A percentile compares a stretch with the other conserved stretches of the same genome.
Evolutionary conservation across 2,329 filamentous ascomycete genomes (phyloP).

Genomic region (Xylariales sp.): DNA sequence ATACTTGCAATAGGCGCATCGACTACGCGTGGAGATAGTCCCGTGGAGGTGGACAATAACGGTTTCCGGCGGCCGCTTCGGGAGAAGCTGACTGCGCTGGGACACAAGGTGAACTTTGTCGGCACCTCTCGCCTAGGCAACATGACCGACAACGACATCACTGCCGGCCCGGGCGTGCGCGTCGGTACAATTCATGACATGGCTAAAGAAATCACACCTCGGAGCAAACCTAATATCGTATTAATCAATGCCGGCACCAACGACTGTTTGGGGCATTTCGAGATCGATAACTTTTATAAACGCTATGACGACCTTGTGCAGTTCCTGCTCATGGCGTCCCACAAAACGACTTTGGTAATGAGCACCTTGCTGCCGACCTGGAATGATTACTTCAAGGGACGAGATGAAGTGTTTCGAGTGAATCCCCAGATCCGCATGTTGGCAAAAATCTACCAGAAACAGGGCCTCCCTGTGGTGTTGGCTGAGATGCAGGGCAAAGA

Average conservation of each 20-base stretch:
- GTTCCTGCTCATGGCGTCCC: slow-evolving; percentile 25
- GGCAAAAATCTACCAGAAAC: slow-evolving; percentile 21
- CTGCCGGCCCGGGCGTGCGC: slow-evolving; percentile 25
- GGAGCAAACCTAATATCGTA: slow-evolving; percentile 26
- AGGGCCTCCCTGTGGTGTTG: slow-evolving; percentile 24
- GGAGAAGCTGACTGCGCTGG: slow-evolving; percentile 24
- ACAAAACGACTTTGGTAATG: slow-evolving; percentile 23
- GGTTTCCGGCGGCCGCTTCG: slow-evolving; percentile 28
- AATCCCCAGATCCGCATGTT: slow-evolving; percentile 26
- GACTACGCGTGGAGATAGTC: slow-evolving; percentile 25
- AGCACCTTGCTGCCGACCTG: slow-evolving; percentile 25
- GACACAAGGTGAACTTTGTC: slow-evolving; percentile 28
- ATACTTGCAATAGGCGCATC: slow-evolving; percentile 28
- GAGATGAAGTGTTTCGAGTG: slow-evolving; percentile 23
- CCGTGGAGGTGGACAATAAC: slow-evolving; percentile 25
- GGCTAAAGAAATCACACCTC: slow-evolving; percentile 20
- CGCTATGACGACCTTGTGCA: slow-evolving; percentile 24
- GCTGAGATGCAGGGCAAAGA: slow-evolving; percentile 28
- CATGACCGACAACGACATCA: slow-evolving; percentile 29
- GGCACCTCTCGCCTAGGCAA: slow-evolving; percentile 26
- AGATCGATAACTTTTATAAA: slow-evolving; percentile 26
- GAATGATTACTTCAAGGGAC: slow-evolving; percentile 25
- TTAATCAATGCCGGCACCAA: slow-evolving; percentile 31
- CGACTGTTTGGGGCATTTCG: slow-evolving; percentile 26
- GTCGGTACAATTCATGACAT: slow-evolving; percentile 24